Percentiles rank a stretch among this genome's conserved stretches.
Evolutionary conservation across 2,329 filamentous ascomycete species (phyloP).

Genomic region (Penicillium olsonii): DNA sequence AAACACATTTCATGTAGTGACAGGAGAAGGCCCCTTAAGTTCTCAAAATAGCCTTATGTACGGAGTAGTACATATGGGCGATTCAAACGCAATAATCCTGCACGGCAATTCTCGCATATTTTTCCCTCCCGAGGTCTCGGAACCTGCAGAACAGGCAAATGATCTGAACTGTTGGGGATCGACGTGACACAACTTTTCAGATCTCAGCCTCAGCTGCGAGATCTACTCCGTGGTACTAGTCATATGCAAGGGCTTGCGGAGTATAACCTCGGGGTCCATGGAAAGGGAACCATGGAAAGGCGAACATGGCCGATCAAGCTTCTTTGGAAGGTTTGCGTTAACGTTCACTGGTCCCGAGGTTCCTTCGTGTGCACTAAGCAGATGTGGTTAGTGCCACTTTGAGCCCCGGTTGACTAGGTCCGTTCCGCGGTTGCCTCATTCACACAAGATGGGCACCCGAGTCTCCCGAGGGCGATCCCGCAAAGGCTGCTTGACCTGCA

Average conservation of each 20-base stretch:
- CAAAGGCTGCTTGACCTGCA: conserved; percentile 56
- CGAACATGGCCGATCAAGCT: not conserved
- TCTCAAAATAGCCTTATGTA: too few species aligned
- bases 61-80: too few species aligned
- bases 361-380: not conserved
- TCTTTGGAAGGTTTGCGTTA: not conserved
- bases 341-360: too few species aligned
- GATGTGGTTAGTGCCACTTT: not conserved
- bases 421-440: not conserved
- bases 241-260: too few species aligned
- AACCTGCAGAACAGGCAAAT: not conserved
- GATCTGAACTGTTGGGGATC: not conserved
- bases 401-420: too few species aligned
- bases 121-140: not conserved
- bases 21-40: too few species aligned
- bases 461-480: conserved; percentile 20
- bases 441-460: not conserved
- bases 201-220: too few species aligned
- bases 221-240: too few species aligned
- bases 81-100: not conserved
- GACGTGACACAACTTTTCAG: not conserved
- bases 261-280: too few species aligned
- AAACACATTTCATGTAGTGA: too few species aligned
- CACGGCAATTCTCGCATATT: not conserved
- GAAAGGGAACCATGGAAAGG: too few species aligned